Evolutionary conservation across 108 stramenopile species (phyloP), one percentile per base, ranked within the genome.

Genomic region (Chaetoceros muelleri): DNA sequence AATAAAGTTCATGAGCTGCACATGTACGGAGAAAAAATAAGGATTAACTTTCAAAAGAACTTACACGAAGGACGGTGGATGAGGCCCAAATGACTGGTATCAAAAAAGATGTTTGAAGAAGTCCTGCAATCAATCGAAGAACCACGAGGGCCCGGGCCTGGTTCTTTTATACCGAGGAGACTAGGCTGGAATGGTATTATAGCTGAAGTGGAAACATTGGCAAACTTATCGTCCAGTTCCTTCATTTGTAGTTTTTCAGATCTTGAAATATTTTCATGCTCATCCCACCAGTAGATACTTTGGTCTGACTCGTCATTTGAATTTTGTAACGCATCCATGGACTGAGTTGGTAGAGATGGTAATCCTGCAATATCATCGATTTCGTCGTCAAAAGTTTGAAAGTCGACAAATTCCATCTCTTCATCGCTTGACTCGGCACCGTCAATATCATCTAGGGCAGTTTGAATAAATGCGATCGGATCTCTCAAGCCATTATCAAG

Each of bases 131-230:
- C 85, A 58, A 91, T 80, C 62, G 71, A 49, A 47, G 73, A 76
- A 13, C 82, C 84, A 49, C 78, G 66, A 31, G 78, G 67, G 13
- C 84, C 85, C 20, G 89, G 77, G 23, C 89, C 89, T 46, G 87
- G 58, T 28, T 57, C 24, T 44, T 69, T 65, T n/a, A 67, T 44
- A 16, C 72, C 90, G 27, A 85, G 58, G 40, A 87, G 61, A 60
- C 84, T 85, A 21, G 90, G 68, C 53, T 91, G 90, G 53, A 81
- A 83, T 16, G 85, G 82, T 48, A 87, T 67, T 23, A 91, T 81
- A 0, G 81, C 85, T 45, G 84, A 70, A 47, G 72, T 69, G 26
- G 81, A 82, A 24, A 87, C 80, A 59, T 82, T 56, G 5, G 82
- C 81, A 64, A 87, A 91, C 28, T 61, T 55, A 30, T 51, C 61